Conservation (phyloP, 805 yeast species). For the Ogataea paraovalis region DNA sequence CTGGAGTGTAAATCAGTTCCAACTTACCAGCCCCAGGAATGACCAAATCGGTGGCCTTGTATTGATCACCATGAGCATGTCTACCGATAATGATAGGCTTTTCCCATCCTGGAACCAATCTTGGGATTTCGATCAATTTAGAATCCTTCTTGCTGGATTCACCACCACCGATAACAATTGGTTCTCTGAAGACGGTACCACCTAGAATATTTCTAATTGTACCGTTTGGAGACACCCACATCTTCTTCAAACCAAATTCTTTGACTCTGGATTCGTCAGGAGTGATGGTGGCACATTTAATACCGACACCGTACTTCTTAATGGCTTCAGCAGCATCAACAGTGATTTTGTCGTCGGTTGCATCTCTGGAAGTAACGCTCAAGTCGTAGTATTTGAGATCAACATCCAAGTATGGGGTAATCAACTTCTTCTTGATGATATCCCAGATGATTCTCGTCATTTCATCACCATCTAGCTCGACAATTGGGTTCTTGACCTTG, state of each 20-base stretch:
- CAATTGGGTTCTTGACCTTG: constrained; percentile 68
- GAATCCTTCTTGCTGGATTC: not conserved
- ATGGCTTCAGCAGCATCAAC: constrained; percentile 75
- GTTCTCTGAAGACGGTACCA: constrained; percentile 83
- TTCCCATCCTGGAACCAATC: constrained; percentile 77
- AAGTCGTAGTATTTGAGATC: constrained; percentile 76
- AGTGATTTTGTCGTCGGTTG: constrained; percentile 71
- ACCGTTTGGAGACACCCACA: constrained; percentile 88
- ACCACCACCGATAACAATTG: constrained; percentile 61
- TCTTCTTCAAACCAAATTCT: constrained; percentile 67
- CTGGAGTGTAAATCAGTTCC: constrained; percentile 63
- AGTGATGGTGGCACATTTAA: constrained; percentile 82
- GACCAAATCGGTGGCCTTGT: constrained; percentile 72
- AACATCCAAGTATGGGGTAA: constrained; percentile 65
- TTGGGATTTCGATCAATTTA: constrained; percentile 43
- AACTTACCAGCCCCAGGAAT: constrained; percentile 62
- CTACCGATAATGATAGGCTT: constrained; percentile 81
- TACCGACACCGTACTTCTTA: constrained; percentile 70
- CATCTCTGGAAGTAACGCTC: constrained; percentile 63
- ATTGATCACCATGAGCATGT: constrained; percentile 84
- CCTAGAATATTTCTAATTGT: constrained; percentile 77
- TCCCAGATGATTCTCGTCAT: constrained; percentile 86
- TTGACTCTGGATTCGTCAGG: constrained; percentile 79
- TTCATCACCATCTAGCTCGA: constrained; percentile 81
- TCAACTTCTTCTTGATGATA: constrained; percentile 62